phyloP scores from a whole-genome alignment of 148 eudicot genomes.

The Rhododendron henanense region DNA sequence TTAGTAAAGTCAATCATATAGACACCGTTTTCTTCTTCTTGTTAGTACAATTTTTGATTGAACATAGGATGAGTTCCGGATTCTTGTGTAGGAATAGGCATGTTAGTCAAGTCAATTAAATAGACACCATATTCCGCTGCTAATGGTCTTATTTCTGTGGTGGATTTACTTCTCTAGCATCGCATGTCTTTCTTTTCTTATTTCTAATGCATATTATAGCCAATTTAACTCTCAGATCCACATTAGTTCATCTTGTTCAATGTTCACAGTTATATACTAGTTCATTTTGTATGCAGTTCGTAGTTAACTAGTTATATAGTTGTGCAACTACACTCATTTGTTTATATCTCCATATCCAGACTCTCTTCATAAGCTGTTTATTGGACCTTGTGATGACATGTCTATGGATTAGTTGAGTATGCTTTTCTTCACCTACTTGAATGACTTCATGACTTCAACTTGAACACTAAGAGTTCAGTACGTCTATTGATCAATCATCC shows the following conservation, averaged over 20 bases:
- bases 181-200: neutral
- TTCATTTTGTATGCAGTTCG: neutral
- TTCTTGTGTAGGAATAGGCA: neutral
- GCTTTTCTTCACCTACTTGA: neutral
- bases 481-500: neutral
- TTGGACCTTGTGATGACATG: neutral
- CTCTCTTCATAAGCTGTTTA: neutral
- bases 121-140: neutral
- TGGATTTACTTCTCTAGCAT: constrained; percentile 2
- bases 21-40: neutral
- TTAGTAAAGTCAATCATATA: neutral
- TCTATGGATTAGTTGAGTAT: neutral
- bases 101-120: neutral
- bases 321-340: neutral
- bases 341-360: neutral
- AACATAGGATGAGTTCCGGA: neutral
- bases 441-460: constrained; percentile 7
- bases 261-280: neutral
- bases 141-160: neutral
- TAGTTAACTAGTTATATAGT: neutral
- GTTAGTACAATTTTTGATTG: neutral
- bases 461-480: neutral
- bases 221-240: neutral
- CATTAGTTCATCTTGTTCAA: neutral
- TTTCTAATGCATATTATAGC: neutral